Base-by-base conservation (phyloP, 805 yeast species). In the Suhomyces sp. region DNA sequence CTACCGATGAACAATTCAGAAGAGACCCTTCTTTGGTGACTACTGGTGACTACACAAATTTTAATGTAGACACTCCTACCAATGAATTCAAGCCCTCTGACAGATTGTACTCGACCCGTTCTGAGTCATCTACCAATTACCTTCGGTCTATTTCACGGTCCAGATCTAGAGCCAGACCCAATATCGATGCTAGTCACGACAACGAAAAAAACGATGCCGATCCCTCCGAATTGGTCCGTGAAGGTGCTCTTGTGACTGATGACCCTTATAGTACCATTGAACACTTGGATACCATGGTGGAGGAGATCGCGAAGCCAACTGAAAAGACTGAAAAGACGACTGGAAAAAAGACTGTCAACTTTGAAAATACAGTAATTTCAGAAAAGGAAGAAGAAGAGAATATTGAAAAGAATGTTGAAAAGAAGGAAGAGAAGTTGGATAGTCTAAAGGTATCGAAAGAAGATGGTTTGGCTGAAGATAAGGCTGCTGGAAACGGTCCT, bases 141-240 rank as follows among this genome's bases (percentile, higher is more conserved):
- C 71, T 86, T 56, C 78, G 91, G 58, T 80, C 87, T 0, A 82
- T 84, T 44, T 84, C 88, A 1, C 73, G 87, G 64, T 83, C 87
- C 1, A 73, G 87, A 60, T 81, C 87, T 6, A 75, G 87, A 65
- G 73, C 72, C 25, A 64, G 66, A 24, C 63, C 69, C 27, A 53
- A 48, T 15, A 10, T 45, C 27, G 52, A 54, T 21, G 40, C 51
- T 6, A 60, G 64, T 47, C 73, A 70, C 52, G 57, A 64, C 22
- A 62, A 62, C 15, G 72, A 73, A 15, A 61, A 64, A 53, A 63
- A 62, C 47, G 69, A 65, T 49, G 60, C 62, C 47, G 60, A 58
- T 55, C 61, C 75, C n/a, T 61, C 64, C 1, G 83, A 77, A 44
- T 71, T 83, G 56, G 77, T 72, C 33, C 67, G 75, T 49, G 87